phyloP scores from a whole-genome alignment of 2,329 filamentous ascomycete species.

The Apiospora kogelbergensis region DNA sequence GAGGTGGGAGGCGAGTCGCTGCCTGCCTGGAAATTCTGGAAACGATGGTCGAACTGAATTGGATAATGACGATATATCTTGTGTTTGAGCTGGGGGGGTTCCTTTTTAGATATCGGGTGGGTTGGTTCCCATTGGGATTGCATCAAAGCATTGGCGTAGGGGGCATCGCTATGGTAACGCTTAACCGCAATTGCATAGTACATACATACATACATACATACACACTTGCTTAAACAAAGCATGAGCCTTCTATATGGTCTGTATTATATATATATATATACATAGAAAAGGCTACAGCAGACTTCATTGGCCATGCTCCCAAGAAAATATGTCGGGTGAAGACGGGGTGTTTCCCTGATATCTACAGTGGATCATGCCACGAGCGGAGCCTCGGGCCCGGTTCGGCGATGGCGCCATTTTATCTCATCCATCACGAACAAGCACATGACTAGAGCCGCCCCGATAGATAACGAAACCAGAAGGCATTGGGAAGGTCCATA shows the following conservation, averaged over 20 bases:
- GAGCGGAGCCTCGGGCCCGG: slow-evolving; percentile 1
- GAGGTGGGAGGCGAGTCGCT: slow-evolving; percentile 36
- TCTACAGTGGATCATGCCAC: not conserved
- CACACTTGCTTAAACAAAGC: not conserved
- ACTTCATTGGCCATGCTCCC: not conserved
- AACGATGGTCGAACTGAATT: slow-evolving; percentile 30
- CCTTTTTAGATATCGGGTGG: not conserved
- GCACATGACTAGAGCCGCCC: not conserved
- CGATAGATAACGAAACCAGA: not conserved
- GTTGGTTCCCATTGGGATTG: slow-evolving; percentile 1
- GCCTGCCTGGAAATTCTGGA: slow-evolving; percentile 62
- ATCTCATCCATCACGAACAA: not conserved
- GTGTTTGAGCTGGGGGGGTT: not conserved
- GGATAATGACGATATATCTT: not conserved
- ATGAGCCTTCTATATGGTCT: not conserved
- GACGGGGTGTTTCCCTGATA: slow-evolving; percentile 1
- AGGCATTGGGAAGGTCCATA: not conserved
- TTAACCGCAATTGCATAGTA: slow-evolving; percentile 3
- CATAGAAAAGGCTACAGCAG: not conserved
- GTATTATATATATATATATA: not conserved
- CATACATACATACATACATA: too few species aligned
- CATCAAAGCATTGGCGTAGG: slow-evolving; percentile 6
- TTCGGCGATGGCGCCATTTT: slow-evolving; percentile 8
- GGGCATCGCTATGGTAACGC: not conserved
- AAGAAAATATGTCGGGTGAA: not conserved